Evolutionary conservation across 108 stramenopile genomes (phyloP), one percentile per base, ranked within the genome.

Genomic region (Fistulifera pelliculosa): DNA sequence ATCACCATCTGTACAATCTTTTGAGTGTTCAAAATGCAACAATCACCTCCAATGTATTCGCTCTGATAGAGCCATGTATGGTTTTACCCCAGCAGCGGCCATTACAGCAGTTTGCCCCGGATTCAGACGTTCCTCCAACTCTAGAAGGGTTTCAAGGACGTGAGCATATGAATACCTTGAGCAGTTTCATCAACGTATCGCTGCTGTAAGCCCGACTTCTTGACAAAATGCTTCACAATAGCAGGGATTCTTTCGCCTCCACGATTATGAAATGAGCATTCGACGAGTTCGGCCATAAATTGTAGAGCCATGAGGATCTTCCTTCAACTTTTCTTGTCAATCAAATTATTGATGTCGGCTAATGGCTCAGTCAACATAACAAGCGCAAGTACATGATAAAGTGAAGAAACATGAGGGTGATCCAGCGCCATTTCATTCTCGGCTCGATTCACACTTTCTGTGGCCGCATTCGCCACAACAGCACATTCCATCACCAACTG

Each of bases 11-110:
- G 57, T 15, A 58, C 6, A 16, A 58, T 19, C 14, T 7, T 47
- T 49, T 58, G 57, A 2, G 57, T 45, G 27, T 58, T 58, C 43
- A 58, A 28, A 27, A 58, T 45, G 26, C 57, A 58, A 4, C 43
- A 42, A 16, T 47, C 42, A 2, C 43, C 17, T 1, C 57, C 41
- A 38, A 58, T 58, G n/a, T 58, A 11, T 2, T 26, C 18, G 25
- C 3, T 6, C 8, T 35, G 6, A 3, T 35, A 6, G 6, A 35
- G 31, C 3, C 31, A 35, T 8, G 31, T 35, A 8, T 35, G 31
- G 8, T 3, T 3, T 35, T 35, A n/a, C n/a, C n/a, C n/a, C n/a
- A n/a, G n/a, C n/a, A n/a, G n/a, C n/a, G n/a, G n/a, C n/a, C n/a
- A n/a, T n/a, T n/a, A 3, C 31, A 35, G 8, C 31, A 35, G 31